Conservation (phyloP, 768 basidiomycete genomes). For the Hemileccinum rubropunctum region DNA sequence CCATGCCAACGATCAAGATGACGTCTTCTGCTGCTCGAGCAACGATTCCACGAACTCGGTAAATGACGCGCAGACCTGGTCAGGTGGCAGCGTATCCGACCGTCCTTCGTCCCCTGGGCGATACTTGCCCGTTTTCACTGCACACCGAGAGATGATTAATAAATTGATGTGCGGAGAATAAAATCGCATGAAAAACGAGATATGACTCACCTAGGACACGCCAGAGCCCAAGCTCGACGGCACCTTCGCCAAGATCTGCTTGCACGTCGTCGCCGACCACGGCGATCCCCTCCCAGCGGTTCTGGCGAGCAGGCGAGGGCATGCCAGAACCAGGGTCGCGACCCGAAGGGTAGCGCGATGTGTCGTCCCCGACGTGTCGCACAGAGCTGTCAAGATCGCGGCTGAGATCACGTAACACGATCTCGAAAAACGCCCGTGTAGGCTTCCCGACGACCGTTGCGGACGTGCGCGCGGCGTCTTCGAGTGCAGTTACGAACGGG, state of each 20-base stretch:
- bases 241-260: constrained; percentile 63
- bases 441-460: constrained; percentile 68
- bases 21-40: constrained; percentile 6
- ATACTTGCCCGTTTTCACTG: constrained; percentile 72
- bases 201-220: constrained; percentile 55
- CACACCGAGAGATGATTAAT: not conserved
- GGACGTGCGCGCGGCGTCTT: constrained; percentile 45
- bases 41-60: constrained; percentile 52
- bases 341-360: not conserved
- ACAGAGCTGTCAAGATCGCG: constrained; percentile 8
- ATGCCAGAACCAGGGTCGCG: too few species aligned
- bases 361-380: too few species aligned
- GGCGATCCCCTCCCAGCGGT: constrained; percentile 28
- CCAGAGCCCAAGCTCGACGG: constrained; percentile 57
- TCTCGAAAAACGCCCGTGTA: constrained; percentile 53
- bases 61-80: constrained; percentile 54
- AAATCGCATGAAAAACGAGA: too few species aligned
- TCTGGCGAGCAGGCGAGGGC: too few species aligned
- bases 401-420: constrained; percentile 47
- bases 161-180: too few species aligned
- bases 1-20: not conserved
- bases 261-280: constrained; percentile 68
- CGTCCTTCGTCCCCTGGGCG: constrained; percentile 54
- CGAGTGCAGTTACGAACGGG: constrained; percentile 64
- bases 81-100: constrained; percentile 40